Percentiles rank a stretch among this genome's conserved stretches.
phyloP scores from a whole-genome alignment of 2,329 filamentous ascomycete genomes.

The Beauveria rudraprayagi region DNA sequence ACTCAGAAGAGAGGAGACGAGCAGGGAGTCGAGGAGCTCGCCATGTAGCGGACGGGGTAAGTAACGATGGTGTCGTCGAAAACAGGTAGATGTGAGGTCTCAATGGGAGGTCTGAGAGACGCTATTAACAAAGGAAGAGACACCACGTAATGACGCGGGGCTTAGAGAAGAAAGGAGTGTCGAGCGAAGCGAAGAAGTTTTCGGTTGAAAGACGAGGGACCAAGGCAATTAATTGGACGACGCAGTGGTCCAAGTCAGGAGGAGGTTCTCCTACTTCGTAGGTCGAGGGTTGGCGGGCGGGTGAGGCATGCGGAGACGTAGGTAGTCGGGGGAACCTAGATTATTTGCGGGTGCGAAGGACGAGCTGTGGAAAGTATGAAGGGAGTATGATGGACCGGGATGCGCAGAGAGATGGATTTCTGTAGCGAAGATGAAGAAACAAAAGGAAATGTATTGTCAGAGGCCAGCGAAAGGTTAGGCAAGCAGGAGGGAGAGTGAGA shows the following conservation, averaged over 20 bases:
- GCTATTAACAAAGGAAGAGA: background rate
- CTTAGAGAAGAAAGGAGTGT: background rate
- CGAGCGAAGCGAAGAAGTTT: background rate
- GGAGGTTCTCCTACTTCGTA: background rate
- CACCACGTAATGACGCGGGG: background rate
- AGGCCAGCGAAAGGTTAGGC: background rate
- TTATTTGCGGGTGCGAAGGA: background rate
- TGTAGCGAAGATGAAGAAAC: background rate
- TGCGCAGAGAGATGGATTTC: background rate
- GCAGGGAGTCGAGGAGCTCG: background rate
- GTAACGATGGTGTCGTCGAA: background rate
- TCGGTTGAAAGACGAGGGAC: background rate
- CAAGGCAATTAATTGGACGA: background rate
- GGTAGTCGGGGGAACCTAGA: slow-evolving; percentile 8
- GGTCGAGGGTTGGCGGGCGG: background rate
- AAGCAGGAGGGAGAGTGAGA: background rate
- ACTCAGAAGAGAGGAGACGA: background rate
- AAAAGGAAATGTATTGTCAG: background rate
- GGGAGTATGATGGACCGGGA: background rate
- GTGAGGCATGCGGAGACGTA: slow-evolving; percentile 7
- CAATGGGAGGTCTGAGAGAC: background rate
- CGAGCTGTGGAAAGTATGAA: background rate
- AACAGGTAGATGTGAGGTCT: background rate
- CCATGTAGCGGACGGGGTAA: background rate
- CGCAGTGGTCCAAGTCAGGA: background rate